Evolutionary conservation across 768 basidiomycete genomes (phyloP), one percentile per base, ranked within the genome.

Genomic region (Baorangia bicolor): DNA sequence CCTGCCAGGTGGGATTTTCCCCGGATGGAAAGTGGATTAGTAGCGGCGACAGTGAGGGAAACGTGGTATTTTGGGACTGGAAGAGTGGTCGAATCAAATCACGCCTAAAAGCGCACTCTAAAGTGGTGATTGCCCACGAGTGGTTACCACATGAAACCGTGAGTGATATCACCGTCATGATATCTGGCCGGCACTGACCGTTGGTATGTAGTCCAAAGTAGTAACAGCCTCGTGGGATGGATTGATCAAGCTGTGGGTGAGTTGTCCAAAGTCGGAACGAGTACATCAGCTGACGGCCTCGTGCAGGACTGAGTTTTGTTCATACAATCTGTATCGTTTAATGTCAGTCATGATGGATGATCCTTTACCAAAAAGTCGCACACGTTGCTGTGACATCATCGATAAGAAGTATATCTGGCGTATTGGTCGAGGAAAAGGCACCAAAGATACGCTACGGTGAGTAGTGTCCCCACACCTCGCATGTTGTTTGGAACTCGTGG

Each of bases 51-150:
- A 91, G 92, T 11, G 86, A 88, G 62, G 97, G 97, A 10, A 94
- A 97, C 70, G 81, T 99, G 40, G 90, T 98, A 4, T 96, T 98
- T 73, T 99, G 97, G 97, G 97, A 98, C 72, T 99, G 93, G 92
- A 98, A 97, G 76, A 95, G 88, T n/a, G 92, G 94, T 2, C 85
- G 92, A 59, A 94, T 98, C 72, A 92, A 95, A 75, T 93, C 90
- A 52, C 79, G 92, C 37, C 73, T 98, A 52, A 85, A 86, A 60
- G 93, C 92, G 3, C 97, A 98, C 71, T 85, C 82, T 13, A 94
- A 98, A 74, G 96, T 97, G n/a, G 92, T 98, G 49, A 98, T 99
- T 64, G 84, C 93, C 21, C 97, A 99, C 67, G 92, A 92, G 68
- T 99, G 97, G 97, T 74, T 99, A 56, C 97, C 96, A 49, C 95